These are phyloP conservation scores for Penicillium canescens DNA, from an alignment of 495 filamentous ascomycete species.

Conservation along the genomic window DNA sequence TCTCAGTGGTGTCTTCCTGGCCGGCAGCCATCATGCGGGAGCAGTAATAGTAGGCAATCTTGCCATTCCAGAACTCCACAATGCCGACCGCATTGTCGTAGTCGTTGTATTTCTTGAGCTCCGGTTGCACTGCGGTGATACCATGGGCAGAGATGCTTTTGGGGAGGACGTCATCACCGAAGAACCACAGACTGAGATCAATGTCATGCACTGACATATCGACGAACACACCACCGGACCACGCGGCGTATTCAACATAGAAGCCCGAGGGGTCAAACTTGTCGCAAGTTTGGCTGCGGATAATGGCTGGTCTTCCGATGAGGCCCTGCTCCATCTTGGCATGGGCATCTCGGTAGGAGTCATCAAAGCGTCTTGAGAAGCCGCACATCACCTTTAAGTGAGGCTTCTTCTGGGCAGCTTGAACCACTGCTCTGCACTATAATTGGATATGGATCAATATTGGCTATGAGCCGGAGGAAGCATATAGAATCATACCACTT, in stretches of 20 bases:
- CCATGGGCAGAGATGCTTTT: slow-evolving; percentile 52
- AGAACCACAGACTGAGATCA: slow-evolving; percentile 57
- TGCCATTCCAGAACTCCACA: slow-evolving; percentile 60
- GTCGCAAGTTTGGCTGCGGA: slow-evolving; percentile 59
- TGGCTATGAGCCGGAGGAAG: not conserved
- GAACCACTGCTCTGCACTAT: slow-evolving; percentile 20
- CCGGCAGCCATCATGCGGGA: slow-evolving; percentile 62
- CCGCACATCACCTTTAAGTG: slow-evolving; percentile 58
- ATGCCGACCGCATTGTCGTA: slow-evolving; percentile 61
- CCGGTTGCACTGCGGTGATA: slow-evolving; percentile 58
- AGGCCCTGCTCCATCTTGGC: slow-evolving; percentile 42
- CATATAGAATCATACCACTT: slow-evolving; percentile 36
- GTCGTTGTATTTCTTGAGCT: slow-evolving; percentile 53
- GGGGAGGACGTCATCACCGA: slow-evolving; percentile 41
- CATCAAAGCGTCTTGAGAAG: slow-evolving; percentile 58
- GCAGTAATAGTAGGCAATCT: slow-evolving; percentile 60
- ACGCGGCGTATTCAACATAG: slow-evolving; percentile 56
- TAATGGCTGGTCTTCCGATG: slow-evolving; percentile 50
- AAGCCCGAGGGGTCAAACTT: slow-evolving; percentile 53
- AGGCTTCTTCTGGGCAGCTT: slow-evolving; percentile 23
- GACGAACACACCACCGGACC: slow-evolving; percentile 59
- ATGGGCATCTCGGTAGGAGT: slow-evolving; percentile 52
- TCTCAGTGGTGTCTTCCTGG: slow-evolving; percentile 62
- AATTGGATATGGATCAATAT: not conserved
- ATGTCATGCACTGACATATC: slow-evolving; percentile 59